Percentiles rank a stretch among this genome's conserved stretches.
These are phyloP conservation scores for Malassezia arunalokei DNA, from an alignment of 1,284 basidiomycete species.

Conservation along the genomic window DNA sequence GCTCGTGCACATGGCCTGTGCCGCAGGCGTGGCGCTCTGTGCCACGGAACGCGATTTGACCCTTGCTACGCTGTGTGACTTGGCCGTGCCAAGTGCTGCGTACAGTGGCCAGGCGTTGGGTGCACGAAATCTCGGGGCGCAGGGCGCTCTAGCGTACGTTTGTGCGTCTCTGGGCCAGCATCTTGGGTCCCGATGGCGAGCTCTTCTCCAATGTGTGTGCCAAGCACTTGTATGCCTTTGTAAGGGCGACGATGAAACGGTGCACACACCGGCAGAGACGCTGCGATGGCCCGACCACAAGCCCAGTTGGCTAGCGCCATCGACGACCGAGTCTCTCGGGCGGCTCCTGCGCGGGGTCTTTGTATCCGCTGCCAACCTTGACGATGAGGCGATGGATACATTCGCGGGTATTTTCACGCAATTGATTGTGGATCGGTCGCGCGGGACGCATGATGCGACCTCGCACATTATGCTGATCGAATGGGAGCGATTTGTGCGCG, in stretches of 20 bases:
- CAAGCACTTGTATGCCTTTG: slow-evolving; percentile 20
- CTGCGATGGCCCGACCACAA: not conserved
- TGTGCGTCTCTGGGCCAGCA: slow-evolving; percentile 70
- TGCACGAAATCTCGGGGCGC: slow-evolving; percentile 75
- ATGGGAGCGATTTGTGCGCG: slow-evolving; percentile 62
- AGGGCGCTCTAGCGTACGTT: slow-evolving; percentile 68
- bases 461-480: slow-evolving; percentile 71
- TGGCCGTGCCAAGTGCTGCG: slow-evolving; percentile 8
- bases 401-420: not conserved
- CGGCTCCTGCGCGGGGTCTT: slow-evolving; percentile 3
- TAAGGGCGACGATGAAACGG: not conserved
- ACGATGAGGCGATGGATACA: not conserved
- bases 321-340: not conserved
- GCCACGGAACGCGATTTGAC: slow-evolving; percentile 82
- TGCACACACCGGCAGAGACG: not conserved
- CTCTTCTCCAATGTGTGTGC: slow-evolving; percentile 58
- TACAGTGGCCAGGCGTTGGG: slow-evolving; percentile 53
- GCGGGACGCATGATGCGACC: slow-evolving; percentile 66
- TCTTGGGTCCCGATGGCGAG: slow-evolving; percentile 77
- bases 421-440: slow-evolving; percentile 23
- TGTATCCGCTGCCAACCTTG: not conserved
- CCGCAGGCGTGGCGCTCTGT: slow-evolving; percentile 74
- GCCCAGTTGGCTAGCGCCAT: not conserved
- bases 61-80: slow-evolving; percentile 54
- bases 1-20: slow-evolving; percentile 71